Conservation (phyloP, 106 monocot species). For the Narthecium ossifragum region DNA sequence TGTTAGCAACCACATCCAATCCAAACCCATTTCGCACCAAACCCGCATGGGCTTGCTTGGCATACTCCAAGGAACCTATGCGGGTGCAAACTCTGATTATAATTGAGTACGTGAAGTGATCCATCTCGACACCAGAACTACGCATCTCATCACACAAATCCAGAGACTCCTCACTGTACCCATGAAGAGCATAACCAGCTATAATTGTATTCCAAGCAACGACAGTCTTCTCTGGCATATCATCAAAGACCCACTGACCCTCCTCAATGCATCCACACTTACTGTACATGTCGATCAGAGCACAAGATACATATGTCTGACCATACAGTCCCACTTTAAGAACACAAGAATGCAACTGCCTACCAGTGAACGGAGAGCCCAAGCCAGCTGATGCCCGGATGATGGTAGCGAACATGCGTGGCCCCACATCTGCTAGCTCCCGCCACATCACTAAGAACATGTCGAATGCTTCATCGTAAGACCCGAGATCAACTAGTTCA, state of each 20-base stretch:
- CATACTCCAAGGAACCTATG: too few species aligned
- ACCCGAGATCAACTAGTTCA: too few species aligned
- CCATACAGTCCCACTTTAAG: conserved; percentile 20
- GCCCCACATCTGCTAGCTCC: too few species aligned
- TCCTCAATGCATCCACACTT: conserved; percentile 72
- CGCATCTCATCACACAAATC: conserved; percentile 57
- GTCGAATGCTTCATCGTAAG: conserved; percentile 20
- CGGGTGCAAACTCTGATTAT: too few species aligned
- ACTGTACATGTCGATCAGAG: conserved; percentile 51
- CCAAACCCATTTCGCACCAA: too few species aligned
- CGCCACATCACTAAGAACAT: conserved; percentile 23
- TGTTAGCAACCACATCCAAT: too few species aligned
- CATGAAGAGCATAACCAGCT: conserved; percentile 69
- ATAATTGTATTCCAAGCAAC: conserved; percentile 82
- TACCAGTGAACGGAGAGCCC: conserved; percentile 22
- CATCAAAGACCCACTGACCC: conserved; percentile 60
- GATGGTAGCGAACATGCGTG: conserved; percentile 1
- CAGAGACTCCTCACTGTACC: conserved; percentile 67
- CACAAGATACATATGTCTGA: conserved; percentile 17
- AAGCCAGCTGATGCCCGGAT: conserved; percentile 47
- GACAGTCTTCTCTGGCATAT: conserved; percentile 62
- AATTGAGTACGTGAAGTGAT: conserved; percentile 28
- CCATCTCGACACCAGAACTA: conserved; percentile 39
- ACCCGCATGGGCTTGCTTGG: too few species aligned
- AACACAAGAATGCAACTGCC: conserved; percentile 52